These are phyloP conservation scores for Ophiostoma perfectum DNA, from an alignment of 2,329 filamentous ascomycete genomes.

Conservation along the genomic window DNA sequence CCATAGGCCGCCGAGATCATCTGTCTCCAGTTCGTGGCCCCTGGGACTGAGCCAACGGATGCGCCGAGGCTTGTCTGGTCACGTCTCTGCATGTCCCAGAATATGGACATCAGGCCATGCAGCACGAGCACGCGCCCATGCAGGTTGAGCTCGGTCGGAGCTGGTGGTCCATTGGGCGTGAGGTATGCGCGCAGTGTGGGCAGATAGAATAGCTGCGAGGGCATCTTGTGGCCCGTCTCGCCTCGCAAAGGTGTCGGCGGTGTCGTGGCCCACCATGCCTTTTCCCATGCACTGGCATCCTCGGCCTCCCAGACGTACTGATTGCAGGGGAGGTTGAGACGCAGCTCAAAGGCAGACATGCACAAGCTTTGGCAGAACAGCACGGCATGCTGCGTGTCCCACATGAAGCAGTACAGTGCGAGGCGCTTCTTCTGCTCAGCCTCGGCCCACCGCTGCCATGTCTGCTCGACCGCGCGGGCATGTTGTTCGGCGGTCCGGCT, in stretches of 20 bases:
- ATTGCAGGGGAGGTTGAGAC: conserved; percentile 23
- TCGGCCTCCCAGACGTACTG: conserved; percentile 25
- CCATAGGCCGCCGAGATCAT: conserved; percentile 20
- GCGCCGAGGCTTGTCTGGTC: conserved; percentile 25
- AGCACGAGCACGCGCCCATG: conserved; percentile 22
- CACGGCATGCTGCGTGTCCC: conserved; percentile 27
- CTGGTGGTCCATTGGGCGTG: conserved; percentile 5
- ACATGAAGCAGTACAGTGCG: conserved; percentile 25
- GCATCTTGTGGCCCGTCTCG: not conserved
- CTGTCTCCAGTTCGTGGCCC: conserved; percentile 17
- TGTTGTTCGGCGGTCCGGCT: not conserved
- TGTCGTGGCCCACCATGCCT: conserved; percentile 11
- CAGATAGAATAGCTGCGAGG: conserved; percentile 17
- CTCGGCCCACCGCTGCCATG: conserved; percentile 22
- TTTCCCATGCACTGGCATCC: conserved; percentile 13
- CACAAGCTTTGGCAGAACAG: conserved; percentile 28
- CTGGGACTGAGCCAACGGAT: not conserved
- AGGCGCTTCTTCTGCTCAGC: conserved; percentile 26
- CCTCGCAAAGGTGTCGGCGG: not conserved
- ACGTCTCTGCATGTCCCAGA: conserved; percentile 27
- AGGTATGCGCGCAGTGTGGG: conserved; percentile 14
- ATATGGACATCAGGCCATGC: conserved; percentile 25
- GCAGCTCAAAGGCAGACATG: conserved; percentile 27
- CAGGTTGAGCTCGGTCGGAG: conserved; percentile 10
- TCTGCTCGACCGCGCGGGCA: not conserved